Evolutionary conservation across 495 filamentous ascomycete species (phyloP).

Genomic region (Sphaerosporella brunnea): DNA sequence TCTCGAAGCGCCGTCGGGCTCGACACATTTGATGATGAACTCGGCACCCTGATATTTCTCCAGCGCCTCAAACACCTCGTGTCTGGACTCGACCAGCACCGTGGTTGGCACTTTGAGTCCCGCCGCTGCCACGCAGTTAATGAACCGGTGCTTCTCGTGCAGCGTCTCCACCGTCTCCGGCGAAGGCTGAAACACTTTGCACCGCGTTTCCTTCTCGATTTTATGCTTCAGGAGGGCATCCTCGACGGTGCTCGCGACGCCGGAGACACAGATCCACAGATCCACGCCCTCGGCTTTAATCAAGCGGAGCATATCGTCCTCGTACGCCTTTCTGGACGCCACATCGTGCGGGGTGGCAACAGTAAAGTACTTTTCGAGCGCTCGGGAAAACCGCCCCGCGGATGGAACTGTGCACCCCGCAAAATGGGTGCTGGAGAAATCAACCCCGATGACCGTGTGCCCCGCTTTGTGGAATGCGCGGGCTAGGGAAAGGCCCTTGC

Average conservation of each 20-base stretch:
- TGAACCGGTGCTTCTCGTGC: slow-evolving; percentile 43
- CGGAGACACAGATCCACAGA: slow-evolving; percentile 57
- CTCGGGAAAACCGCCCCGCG: slow-evolving; percentile 31
- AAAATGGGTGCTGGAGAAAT: slow-evolving; percentile 34
- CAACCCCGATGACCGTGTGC: slow-evolving; percentile 55
- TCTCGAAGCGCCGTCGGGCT: slow-evolving; percentile 31
- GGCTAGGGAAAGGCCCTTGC: slow-evolving; percentile 49
- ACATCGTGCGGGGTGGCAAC: slow-evolving; percentile 29
- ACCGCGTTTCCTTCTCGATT: slow-evolving; percentile 40
- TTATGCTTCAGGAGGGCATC: slow-evolving; percentile 46
- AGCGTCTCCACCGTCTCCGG: slow-evolving; percentile 28
- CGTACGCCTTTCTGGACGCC: slow-evolving; percentile 7
- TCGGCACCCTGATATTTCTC: slow-evolving; percentile 16
- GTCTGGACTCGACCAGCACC: slow-evolving; percentile 37
- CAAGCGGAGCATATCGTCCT: slow-evolving; percentile 35
- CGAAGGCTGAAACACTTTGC: slow-evolving; percentile 43
- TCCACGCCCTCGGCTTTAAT: slow-evolving; percentile 45
- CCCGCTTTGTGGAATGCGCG: slow-evolving; percentile 46
- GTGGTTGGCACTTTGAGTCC: slow-evolving; percentile 43
- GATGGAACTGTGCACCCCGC: slow-evolving; percentile 18
- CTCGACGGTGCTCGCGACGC: slow-evolving; percentile 39
- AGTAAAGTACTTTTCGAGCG: slow-evolving; percentile 36
- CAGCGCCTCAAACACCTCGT: slow-evolving; percentile 39
- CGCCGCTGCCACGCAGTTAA: slow-evolving; percentile 32
- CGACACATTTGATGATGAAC: slow-evolving; percentile 47